Evolutionary conservation across 139 green algal species (phyloP).

Genomic region (Limnomonas spitsbergensis): DNA sequence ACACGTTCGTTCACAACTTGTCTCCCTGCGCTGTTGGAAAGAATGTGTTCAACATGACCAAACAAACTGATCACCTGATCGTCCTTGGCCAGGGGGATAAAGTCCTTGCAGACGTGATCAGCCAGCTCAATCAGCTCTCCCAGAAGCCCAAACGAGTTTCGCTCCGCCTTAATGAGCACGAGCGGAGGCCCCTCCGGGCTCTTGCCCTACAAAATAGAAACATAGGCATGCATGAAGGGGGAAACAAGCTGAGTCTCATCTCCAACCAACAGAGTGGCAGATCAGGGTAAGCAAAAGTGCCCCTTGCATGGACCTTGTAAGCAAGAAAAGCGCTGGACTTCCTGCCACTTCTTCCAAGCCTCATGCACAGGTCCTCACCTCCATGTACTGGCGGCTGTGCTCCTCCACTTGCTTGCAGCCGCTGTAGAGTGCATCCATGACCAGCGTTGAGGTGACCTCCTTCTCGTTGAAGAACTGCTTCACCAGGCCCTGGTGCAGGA

Average conservation of each 20-base stretch:
- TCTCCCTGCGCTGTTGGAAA: too few relatives aligned
- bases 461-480: conserved; percentile 99
- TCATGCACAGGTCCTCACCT: too few relatives aligned
- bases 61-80: too few relatives aligned
- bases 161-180: conserved; percentile 47
- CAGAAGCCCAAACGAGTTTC: conserved; percentile 48
- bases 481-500: conserved; percentile 80
- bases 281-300: too few relatives aligned
- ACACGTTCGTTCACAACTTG: too few relatives aligned
- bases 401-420: conserved; percentile 82
- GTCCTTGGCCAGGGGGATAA: conserved; percentile 57
- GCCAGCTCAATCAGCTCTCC: conserved; percentile 57
- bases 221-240: too few relatives aligned
- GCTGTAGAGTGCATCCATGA: conserved; percentile 94
- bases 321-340: too few relatives aligned
- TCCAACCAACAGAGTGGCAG: too few relatives aligned
- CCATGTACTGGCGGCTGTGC: conserved; percentile 31
- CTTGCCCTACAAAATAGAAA: conserved; percentile 55
- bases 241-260: too few relatives aligned
- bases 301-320: too few relatives aligned
- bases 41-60: too few relatives aligned
- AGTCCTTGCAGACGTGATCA: conserved; percentile 48
- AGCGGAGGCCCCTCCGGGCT: conserved; percentile 22
- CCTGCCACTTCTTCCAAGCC: too few relatives aligned
- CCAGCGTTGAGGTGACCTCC: conserved; percentile 95